Percentiles rank a stretch among this genome's conserved stretches.
Conservation (phyloP, 2,329 filamentous ascomycete genomes). For the Trichoderma sp. region DNA sequence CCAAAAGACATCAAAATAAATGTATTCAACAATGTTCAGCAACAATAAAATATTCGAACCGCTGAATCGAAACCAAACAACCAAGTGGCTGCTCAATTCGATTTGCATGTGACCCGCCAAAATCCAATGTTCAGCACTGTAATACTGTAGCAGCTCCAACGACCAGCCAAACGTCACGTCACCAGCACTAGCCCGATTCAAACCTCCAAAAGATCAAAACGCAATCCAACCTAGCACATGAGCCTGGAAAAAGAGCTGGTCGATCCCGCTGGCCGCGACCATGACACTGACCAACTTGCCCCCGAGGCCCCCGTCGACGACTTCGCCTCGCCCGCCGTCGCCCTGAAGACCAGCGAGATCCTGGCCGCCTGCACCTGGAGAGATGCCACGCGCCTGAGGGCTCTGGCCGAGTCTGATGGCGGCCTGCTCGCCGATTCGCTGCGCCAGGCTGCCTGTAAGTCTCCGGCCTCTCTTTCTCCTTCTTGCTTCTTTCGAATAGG, state of each 20-base stretch:
- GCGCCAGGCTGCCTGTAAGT: constrained; percentile 75
- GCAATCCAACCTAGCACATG: constrained; percentile 19
- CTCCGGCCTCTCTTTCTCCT: not conserved
- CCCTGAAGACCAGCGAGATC: constrained; percentile 39
- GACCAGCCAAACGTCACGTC: not conserved
- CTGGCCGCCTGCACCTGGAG: constrained; percentile 56
- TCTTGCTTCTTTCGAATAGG: not conserved
- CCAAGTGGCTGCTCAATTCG: not conserved
- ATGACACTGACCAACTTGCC: constrained; percentile 10
- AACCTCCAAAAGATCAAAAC: not conserved
- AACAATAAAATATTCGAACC: not conserved
- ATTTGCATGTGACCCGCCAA: not conserved
- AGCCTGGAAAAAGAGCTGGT: constrained; percentile 15
- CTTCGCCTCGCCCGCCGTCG: constrained; percentile 14
- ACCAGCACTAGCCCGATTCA: not conserved
- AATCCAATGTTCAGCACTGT: not conserved
- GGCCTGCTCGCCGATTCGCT: constrained; percentile 66
- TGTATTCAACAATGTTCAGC: not conserved
- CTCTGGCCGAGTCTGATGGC: constrained; percentile 60
- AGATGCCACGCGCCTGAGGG: constrained; percentile 55
- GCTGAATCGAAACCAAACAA: not conserved
- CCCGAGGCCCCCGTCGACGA: constrained; percentile 21
- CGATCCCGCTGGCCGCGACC: constrained; percentile 17
- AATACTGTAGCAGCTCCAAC: not conserved
- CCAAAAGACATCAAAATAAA: not conserved